phyloP scores from a whole-genome alignment of 176 grass and related monocot species.

The Elaeis guineensis region DNA sequence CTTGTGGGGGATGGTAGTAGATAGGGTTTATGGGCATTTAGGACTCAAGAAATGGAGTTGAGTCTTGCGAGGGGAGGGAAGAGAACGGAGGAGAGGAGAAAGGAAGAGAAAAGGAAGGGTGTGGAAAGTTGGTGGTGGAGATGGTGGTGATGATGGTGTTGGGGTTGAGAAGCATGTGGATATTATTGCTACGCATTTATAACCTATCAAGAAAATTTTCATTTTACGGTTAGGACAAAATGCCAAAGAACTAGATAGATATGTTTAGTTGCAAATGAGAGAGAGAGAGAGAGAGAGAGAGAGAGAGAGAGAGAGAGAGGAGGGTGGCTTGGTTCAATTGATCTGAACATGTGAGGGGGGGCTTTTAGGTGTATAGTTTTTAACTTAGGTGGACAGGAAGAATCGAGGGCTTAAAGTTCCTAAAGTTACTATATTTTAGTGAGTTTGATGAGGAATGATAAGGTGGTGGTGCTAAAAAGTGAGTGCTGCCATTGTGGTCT shows the following conservation, averaged over 20 bases:
- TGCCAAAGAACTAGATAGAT: not conserved
- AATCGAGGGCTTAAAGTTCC: not conserved
- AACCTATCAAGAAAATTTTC: constrained; percentile 3
- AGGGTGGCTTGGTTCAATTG: not conserved
- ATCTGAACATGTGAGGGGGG: not conserved
- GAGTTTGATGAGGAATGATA: not conserved
- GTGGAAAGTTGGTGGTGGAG: not conserved
- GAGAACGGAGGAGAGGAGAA: not conserved
- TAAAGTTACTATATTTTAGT: not conserved
- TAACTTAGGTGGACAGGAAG: not conserved
- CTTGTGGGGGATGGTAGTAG: not conserved
- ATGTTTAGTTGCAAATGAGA: not conserved
- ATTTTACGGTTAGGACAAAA: not conserved
- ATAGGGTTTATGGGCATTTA: not conserved
- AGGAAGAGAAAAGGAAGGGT: not conserved
- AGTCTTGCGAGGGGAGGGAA: not conserved
- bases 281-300: not conserved
- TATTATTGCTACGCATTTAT: constrained; percentile 12
- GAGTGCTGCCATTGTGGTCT: constrained; percentile 1
- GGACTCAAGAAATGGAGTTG: not conserved
- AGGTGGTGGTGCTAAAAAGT: constrained; percentile 9
- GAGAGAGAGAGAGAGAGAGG: not conserved
- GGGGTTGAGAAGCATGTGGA: constrained; percentile 4
- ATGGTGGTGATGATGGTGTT: not conserved
- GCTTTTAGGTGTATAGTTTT: not conserved